Evolutionary conservation across 495 filamentous ascomycete genomes (phyloP).

Genomic region (Hyphodiscus hymeniophilus): DNA sequence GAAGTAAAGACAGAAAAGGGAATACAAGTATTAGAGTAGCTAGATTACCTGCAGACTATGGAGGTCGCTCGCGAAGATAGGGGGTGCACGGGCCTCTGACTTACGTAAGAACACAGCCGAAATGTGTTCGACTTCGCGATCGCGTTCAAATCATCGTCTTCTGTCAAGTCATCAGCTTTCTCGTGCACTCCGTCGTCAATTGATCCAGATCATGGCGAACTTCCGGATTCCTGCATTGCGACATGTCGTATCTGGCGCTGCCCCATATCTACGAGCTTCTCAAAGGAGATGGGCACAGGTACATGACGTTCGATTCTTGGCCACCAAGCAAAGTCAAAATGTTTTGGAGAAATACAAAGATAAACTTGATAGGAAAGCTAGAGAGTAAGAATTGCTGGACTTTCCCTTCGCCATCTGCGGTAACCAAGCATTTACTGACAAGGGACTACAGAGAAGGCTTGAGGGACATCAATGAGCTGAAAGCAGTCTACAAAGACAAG

Average conservation of each 20-base stretch:
- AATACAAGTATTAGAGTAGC: too few species aligned
- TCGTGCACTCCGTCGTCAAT: background rate
- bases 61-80: too few species aligned
- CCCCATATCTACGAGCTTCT: constrained; percentile 21
- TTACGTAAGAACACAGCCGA: too few species aligned
- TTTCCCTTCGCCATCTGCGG: background rate
- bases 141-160: too few species aligned
- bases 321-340: constrained; percentile 49
- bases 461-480: constrained; percentile 63
- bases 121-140: too few species aligned
- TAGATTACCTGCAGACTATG: too few species aligned
- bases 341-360: constrained; percentile 77
- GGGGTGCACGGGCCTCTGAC: too few species aligned
- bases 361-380: constrained; percentile 79
- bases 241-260: constrained; percentile 22
- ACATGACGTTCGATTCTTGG: constrained; percentile 84
- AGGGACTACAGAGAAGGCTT: constrained; percentile 56
- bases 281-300: constrained; percentile 89
- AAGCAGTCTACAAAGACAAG: constrained; percentile 73
- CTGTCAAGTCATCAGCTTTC: too few species aligned
- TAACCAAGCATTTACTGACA: constrained; percentile 8
- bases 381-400: constrained; percentile 41
- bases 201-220: constrained; percentile 21
- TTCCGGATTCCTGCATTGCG: constrained; percentile 23
- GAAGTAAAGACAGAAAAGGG: too few species aligned